Evolutionary conservation across 2,329 filamentous ascomycete genomes (phyloP), one percentile per base, ranked within the genome.

Genomic region (Colletotrichum endophyticum): DNA sequence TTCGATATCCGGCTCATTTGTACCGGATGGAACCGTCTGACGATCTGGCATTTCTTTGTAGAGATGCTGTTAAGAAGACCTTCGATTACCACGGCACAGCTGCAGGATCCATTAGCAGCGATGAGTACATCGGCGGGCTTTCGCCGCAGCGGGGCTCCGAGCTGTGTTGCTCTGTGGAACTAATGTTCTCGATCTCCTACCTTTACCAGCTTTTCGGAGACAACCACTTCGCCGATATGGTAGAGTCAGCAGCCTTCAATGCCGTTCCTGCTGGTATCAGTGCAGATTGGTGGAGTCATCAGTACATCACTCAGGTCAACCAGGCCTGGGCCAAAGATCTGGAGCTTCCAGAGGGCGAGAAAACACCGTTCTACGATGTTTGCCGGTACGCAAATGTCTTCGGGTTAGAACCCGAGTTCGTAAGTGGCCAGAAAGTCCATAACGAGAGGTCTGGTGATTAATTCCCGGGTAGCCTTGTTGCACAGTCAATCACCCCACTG

Each of bases 401-500:
- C 79, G 89, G 89, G 2, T 82, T 91, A 16, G 89, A 90, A 72
- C 88, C 88, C 3, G 85, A 89, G 39, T 91, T 84, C 69, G 78
- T 79, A 39, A 68, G 76, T 68, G n/a, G 5, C n/a, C 5, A 13
- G 0, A 16, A 19, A 12, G 56, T 15, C 27, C n/a, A n/a, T 11
- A 13, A 0, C 1, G 19, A 30, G 57, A 61, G 13, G 16, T n/a
- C 9, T 30, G 3, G 0, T 34, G 19, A n/a, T 5, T 13, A 25
- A 9, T 0, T 19, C 28, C 32, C 5, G 12, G 15, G 61, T 71
- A 84, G 62, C 87, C 88, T 2, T 92, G 90, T 81, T 92, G 90
- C 78, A 91, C 90, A 2, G 90, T 92, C 75, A 92, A 92, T 73
- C 89, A 91, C 78, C 88, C 87, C 2, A 89, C 91, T 78, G 91